Evolutionary conservation across 73 alveolate genomes (phyloP).

Genomic region (Symbiodinium pilosum): DNA sequence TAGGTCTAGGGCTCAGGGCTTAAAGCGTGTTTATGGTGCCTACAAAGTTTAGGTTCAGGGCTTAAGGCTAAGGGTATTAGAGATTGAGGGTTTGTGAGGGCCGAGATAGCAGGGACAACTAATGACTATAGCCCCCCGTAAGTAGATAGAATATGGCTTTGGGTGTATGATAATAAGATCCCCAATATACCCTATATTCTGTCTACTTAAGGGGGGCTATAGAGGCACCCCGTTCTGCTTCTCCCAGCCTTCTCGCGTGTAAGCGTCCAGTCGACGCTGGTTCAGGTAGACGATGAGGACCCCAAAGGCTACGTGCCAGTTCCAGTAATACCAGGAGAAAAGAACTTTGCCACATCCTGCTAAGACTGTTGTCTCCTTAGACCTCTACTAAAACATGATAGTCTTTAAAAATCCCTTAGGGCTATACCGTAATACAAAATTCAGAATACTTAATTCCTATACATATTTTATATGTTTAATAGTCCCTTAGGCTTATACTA

Average conservation of each 20-base stretch:
- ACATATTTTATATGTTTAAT: not conserved
- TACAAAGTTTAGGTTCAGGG: no score
- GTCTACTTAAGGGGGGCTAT: no score
- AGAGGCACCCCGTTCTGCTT: not conserved
- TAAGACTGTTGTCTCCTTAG: not conserved
- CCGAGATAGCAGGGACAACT: no score
- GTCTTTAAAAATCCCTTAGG: not conserved
- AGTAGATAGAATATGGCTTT: no score
- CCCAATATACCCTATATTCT: not conserved
- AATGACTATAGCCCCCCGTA: no score
- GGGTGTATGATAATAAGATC: not conserved
- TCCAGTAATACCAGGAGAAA: constrained; percentile 14
- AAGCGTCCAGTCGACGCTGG: not conserved
- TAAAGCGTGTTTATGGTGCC: no score
- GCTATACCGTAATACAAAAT: no score
- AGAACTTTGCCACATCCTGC: not conserved
- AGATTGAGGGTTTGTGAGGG: no score
- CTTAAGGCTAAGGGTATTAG: no score
- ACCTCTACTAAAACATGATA: not conserved
- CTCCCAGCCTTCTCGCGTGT: not conserved
- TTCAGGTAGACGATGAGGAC: not conserved
- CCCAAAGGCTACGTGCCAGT: not conserved
- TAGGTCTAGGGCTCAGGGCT: no score
- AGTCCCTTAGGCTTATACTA: no score
- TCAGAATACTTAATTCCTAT: not conserved